Base-by-base conservation (phyloP, 768 basidiomycete species). In the Kwoniella pini region DNA sequence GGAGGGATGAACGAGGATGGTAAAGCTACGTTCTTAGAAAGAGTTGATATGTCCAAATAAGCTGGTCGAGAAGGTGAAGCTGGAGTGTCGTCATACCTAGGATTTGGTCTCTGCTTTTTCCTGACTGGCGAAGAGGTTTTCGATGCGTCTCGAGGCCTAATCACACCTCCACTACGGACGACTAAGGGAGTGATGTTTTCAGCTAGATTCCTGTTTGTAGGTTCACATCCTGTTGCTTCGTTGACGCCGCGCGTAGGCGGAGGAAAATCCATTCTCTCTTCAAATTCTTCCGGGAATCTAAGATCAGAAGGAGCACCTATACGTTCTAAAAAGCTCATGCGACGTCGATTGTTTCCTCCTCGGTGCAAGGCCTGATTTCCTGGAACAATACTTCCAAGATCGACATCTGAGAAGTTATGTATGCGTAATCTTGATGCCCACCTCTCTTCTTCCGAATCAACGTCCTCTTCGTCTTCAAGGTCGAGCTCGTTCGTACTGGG, bases 341-440 rank as follows among this genome's bases (percentile, higher is more conserved):
- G 54, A 21, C 63, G 59, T n/a, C 67, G 36, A 36, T 64, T 64
- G 33, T 68, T 64, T 5, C 55, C 46, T 15, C 67, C 67, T 22
- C 67, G 46, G 38, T 49, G 51, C 21, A 68, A 15, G 39, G 15
- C 30, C 42, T 22, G 48, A 53, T 22, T 28, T 39, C 28, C 31
- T 24, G 21, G 33, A 24, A 40, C 59, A 0, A 30, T 52, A 43
- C 40, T 63, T 39, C 55, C 57, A 2, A 64, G 13, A 50, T 68
- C 63, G 12, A 44, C 42, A 31, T 54, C 59, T 12, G 27, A 26
- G 26, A 36, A 38, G 19, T 33, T 54, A 38, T 39, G 52, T n/a
- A 53, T 44, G 10, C 52, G 42, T 33, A 46, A 31, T 43, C 57
- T 49, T 6, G 36, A 38, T 6, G 19, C 44, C 42, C 50, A 52